Evolutionary conservation across 768 basidiomycete species (phyloP), one percentile per base, ranked within the genome.

Genomic region (Neoboletus magnificus): DNA sequence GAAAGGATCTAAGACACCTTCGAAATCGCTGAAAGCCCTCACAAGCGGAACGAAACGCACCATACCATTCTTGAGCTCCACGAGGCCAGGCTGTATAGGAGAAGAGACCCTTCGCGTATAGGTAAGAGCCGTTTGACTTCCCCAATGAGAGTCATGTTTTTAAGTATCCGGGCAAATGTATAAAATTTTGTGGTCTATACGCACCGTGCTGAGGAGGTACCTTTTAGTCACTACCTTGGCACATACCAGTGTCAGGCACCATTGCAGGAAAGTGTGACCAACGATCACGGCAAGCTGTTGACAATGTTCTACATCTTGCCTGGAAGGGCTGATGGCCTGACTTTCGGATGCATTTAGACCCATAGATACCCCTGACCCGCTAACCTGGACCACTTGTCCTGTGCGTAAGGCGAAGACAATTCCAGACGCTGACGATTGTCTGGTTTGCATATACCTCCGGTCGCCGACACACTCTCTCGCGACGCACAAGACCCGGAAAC

Each of bases 401-500:
- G n/a, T n/a, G 16, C 13, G 4, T 2, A 22, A 6, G n/a, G 18
- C 1, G 0, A 29, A 20, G 11, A 29, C 30, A 2, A 10, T 13
- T 16, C 5, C 10, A 5, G 23, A 22, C 5, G 15, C 78, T 78
- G 39, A 79, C 64, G 48, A 80, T 72, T 9, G 72, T 79, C 57
- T 78, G 62, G 50, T 73, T 71, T 15, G 48, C 29, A 41, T 70
- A 75, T 2, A 55, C 32, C 32, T 77, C 71, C 0, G 79, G 77
- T 43, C 63, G 62, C 10, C 77, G 67, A 57, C 79, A 80, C 47
- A 74, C 72, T 25, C 78, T 65, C 9, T 76, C 74, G 59, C 79
- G 78, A 4, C 60, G 56, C 22, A 79, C 58, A 3, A 60, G 54
- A 1, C 60, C 59, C 0, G 77, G 73, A 62, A 74, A 78, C 8